These are phyloP conservation scores for Zymoseptoria passerinii DNA, from an alignment of 2,329 filamentous ascomycete species.

Conservation along the genomic window DNA sequence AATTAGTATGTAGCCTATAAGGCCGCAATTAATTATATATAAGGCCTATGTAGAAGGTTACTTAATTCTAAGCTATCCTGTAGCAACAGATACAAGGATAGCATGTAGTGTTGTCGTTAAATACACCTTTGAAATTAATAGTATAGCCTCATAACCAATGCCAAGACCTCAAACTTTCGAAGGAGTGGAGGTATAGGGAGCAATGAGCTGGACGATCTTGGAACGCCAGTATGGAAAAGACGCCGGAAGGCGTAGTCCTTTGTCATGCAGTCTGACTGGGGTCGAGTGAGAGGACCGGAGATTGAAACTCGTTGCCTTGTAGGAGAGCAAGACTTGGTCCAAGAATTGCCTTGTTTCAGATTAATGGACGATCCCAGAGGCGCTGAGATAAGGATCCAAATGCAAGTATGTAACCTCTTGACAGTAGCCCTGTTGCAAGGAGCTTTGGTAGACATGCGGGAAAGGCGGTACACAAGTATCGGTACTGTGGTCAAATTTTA, in stretches of 20 bases:
- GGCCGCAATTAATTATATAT: neutral
- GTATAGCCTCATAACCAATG: neutral
- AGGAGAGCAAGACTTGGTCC: neutral
- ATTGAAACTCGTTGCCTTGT: neutral
- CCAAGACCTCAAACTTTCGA: neutral
- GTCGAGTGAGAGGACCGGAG: neutral
- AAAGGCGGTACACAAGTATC: neutral
- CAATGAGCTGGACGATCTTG: neutral
- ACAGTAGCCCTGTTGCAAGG: neutral
- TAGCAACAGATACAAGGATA: neutral
- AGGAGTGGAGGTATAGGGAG: neutral
- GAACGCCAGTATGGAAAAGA: neutral
- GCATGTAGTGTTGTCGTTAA: neutral
- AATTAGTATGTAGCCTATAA: neutral
- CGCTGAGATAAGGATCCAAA: neutral
- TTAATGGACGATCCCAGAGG: neutral
- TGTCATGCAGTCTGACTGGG: neutral
- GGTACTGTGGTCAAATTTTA: neutral
- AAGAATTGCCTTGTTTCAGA: neutral
- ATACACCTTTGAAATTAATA: neutral
- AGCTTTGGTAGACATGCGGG: neutral
- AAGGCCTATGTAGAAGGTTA: neutral
- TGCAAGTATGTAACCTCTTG: neutral
- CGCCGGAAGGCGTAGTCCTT: neutral
- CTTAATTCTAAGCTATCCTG: neutral